These are phyloP conservation scores for Hydnum rufescens DNA, from an alignment of 768 basidiomycete genomes.

Conservation along the genomic window DNA sequence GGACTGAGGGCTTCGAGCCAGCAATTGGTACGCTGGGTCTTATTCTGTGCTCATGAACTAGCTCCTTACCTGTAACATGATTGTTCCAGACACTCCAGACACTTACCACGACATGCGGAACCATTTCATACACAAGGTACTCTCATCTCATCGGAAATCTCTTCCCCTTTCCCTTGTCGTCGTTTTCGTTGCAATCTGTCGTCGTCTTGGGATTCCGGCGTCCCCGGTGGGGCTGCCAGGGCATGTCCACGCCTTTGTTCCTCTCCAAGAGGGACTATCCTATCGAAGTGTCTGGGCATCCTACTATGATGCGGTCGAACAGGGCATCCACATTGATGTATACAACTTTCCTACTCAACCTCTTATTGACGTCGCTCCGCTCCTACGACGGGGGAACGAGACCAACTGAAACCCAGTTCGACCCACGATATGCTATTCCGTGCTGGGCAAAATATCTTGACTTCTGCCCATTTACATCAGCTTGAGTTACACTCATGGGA, in stretches of 20 bases:
- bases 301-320: conserved; percentile 18
- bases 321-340: conserved; percentile 30
- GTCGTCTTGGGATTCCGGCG: conserved; percentile 31
- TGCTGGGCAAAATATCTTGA: neutral
- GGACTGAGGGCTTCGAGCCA: conserved; percentile 27
- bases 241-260: conserved; percentile 33
- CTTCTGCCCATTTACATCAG: neutral
- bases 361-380: conserved; percentile 2
- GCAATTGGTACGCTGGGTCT: conserved; percentile 22
- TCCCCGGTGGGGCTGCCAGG: conserved; percentile 36
- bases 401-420: neutral
- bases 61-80: neutral
- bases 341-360: conserved; percentile 10
- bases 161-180: conserved; percentile 43
- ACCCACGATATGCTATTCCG: conserved; percentile 1
- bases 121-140: conserved; percentile 39
- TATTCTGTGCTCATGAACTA: neutral
- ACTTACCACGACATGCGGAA: conserved; percentile 27
- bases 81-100: conserved; percentile 9
- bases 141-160: conserved; percentile 28
- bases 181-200: conserved; percentile 32
- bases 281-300: conserved; percentile 3
- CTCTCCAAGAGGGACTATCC: neutral
- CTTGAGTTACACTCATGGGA: neutral
- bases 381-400: neutral